phyloP scores from a whole-genome alignment of 225 moss, liverwort and hornwort species.

The Polytrichum commune region DNA sequence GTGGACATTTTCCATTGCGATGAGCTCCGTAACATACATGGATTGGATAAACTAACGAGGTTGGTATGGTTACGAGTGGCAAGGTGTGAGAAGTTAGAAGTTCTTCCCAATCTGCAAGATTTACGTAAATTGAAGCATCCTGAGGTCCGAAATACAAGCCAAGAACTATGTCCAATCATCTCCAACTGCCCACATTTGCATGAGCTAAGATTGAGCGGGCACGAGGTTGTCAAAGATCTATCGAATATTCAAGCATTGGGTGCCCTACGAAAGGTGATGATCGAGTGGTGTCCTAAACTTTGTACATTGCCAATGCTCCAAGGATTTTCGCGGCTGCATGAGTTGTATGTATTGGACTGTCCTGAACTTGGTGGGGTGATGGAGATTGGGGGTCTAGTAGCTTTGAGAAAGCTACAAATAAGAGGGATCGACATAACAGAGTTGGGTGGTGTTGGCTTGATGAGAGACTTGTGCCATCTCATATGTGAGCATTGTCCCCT shows the following conservation, averaged over 20 bases:
- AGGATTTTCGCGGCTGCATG: no score
- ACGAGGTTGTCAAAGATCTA: not conserved
- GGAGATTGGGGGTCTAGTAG: no score
- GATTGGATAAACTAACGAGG: not conserved
- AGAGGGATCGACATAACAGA: no score
- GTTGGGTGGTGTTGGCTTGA: no score
- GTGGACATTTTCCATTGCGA: not conserved
- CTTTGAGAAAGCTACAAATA: no score
- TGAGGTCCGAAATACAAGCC: not conserved
- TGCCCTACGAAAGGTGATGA: not conserved
- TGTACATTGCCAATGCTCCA: no score
- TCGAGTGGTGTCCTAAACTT: not conserved
- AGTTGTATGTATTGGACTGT: no score
- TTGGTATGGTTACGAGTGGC: conserved; percentile 3
- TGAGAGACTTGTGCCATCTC: no score
- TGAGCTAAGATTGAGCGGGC: not conserved
- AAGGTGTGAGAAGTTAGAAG: not conserved
- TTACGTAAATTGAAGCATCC: not conserved
- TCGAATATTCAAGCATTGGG: not conserved
- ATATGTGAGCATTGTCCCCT: no score
- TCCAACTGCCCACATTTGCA: not conserved
- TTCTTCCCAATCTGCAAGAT: not conserved
- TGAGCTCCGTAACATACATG: not conserved
- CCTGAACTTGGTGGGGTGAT: no score
- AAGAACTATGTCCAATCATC: not conserved